phyloP scores from a whole-genome alignment of 2,329 filamentous ascomycete genomes.

The Berkeleyomyces basicola region DNA sequence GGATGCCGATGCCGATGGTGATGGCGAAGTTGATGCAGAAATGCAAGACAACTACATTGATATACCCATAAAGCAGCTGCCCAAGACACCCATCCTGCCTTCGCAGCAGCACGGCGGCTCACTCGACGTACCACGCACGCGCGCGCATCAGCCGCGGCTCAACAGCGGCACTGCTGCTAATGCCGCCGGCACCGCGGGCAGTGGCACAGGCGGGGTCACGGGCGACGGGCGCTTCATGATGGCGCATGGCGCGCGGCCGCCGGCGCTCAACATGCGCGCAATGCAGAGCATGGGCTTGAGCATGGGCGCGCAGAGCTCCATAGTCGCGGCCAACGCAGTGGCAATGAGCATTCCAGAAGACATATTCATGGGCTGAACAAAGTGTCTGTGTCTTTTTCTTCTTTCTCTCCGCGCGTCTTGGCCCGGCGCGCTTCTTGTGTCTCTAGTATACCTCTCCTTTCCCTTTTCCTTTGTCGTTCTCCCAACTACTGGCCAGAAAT shows the following conservation, averaged over 20 bases:
- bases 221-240: constrained; percentile 8
- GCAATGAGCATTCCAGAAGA: constrained; percentile 27
- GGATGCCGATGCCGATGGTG: constrained; percentile 21
- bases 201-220: background rate
- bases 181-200: background rate
- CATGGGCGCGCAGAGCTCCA: constrained; percentile 24
- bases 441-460: background rate
- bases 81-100: constrained; percentile 14
- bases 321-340: constrained; percentile 28
- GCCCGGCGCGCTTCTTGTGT: background rate
- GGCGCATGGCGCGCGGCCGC: background rate
- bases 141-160: constrained; percentile 16
- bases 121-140: constrained; percentile 28
- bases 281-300: constrained; percentile 29
- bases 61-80: constrained; percentile 21
- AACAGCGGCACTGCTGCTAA: background rate
- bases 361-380: constrained; percentile 34
- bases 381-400: background rate
- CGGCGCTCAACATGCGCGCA: constrained; percentile 26
- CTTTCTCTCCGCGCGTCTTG: background rate
- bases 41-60: constrained; percentile 40
- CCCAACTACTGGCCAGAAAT: background rate
- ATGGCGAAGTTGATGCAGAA: constrained; percentile 28
- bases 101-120: constrained; percentile 24
- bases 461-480: background rate